Evolutionary conservation across 78 protist genomes (phyloP), one percentile per base, ranked within the genome.

Genomic region (Guillardia theta): DNA sequence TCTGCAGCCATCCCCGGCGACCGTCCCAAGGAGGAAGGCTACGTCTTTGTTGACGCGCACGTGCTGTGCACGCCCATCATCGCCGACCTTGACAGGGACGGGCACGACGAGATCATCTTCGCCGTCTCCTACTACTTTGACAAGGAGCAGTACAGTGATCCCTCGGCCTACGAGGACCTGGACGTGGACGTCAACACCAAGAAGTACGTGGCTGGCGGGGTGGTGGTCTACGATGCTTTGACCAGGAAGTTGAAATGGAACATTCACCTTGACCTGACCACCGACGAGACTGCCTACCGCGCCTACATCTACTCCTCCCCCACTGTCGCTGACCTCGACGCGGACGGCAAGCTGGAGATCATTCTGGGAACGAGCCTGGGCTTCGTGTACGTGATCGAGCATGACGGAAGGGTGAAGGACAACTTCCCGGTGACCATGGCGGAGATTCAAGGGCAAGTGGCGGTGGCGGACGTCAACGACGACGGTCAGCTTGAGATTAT

Each of bases 131-230:
- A 96, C 88, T 97, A 94, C 92, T 97, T 94, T 44, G 98, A 98
- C 90, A 37, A 43, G 30, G 50, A 78, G 30, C 93, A 53, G 44
- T 88, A 88, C 77, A 39, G n/a, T 15, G 77, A 48, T 77, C 93
- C 93, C 18, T 30, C 93, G 0, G 46, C 37, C 30, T 53, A 8
- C 30, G 33, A 22, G 54, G 93, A 53, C 46, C 44, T 88, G 77
- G 93, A 88, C 9, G 77, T n/a, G 10, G 96, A 94, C 45, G 47
- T 96, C 9, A 87, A 96, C 39, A 21, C 92, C 30, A 50, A 43
- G 37, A 95, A 96, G n/a, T 98, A 98, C 93, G 96, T 97, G 37
- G 97, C 98, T 3, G 97, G 97, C 33, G 99, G 98, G 21, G 88
- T 98, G 30, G 95, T 94, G 12, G 96, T 93, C 36, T 70, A 96